Evolutionary conservation across 179 eudicot genomes (phyloP).

Genomic region (Carnegiea gigantea): DNA sequence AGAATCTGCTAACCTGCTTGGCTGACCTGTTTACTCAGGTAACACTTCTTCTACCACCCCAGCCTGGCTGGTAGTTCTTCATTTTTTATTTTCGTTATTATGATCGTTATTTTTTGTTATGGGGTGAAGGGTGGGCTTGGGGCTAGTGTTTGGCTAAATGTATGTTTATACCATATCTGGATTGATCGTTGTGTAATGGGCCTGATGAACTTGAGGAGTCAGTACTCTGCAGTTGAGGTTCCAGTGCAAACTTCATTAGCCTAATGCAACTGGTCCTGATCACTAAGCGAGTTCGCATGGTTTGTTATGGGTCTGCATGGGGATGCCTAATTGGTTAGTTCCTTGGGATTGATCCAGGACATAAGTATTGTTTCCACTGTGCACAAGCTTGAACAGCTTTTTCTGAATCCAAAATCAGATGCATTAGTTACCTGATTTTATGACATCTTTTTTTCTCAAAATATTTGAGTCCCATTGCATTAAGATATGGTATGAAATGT

Average conservation of each 20-base stretch:
- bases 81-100: too few species aligned
- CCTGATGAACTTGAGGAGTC: too few species aligned
- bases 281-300: background rate
- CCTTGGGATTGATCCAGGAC: background rate
- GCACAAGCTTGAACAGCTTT: background rate
- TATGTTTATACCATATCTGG: too few species aligned
- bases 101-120: too few species aligned
- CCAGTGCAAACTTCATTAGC: too few species aligned
- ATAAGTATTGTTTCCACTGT: background rate
- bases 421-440: background rate
- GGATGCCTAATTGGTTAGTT: background rate
- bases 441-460: too few species aligned
- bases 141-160: background rate
- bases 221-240: too few species aligned
- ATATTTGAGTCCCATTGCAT: too few species aligned
- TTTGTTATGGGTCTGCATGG: background rate
- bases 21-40: slow-evolving; percentile 96
- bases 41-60: background rate
- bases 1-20: slow-evolving; percentile 84
- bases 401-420: background rate
- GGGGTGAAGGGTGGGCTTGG: background rate
- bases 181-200: too few species aligned
- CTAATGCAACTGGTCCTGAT: too few species aligned
- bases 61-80: background rate
- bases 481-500: too few species aligned